phyloP scores from a whole-genome alignment of 805 yeast species.

The Zygosaccharomyces pseudorouxii region DNA sequence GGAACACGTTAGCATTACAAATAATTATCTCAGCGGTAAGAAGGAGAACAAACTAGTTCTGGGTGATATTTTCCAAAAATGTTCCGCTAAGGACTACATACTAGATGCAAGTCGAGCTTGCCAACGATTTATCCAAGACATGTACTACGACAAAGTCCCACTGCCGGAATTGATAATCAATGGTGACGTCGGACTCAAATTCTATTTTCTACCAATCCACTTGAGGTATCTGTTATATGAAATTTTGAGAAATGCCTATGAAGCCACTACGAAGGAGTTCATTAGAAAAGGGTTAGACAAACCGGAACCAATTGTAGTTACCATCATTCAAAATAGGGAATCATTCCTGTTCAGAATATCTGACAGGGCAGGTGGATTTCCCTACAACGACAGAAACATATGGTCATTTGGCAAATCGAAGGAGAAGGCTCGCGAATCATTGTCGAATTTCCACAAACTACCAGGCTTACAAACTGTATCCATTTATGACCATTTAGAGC shows the following conservation, averaged over 20 bases:
- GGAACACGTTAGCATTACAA: slow-evolving; percentile 79
- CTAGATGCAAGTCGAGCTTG: slow-evolving; percentile 49
- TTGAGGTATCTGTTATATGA: slow-evolving; percentile 84
- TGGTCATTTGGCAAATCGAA: slow-evolving; percentile 87
- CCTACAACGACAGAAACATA: slow-evolving; percentile 47
- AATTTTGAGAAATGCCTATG: slow-evolving; percentile 76
- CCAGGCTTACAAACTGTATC: slow-evolving; percentile 52
- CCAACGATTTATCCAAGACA: slow-evolving; percentile 47
- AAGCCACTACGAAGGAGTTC: slow-evolving; percentile 63
- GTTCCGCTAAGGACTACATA: slow-evolving; percentile 68
- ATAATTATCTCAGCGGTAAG: slow-evolving; percentile 48
- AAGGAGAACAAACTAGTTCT: slow-evolving; percentile 43
- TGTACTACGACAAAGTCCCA: slow-evolving; percentile 47
- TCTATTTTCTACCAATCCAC: slow-evolving; percentile 84
- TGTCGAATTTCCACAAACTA: slow-evolving; percentile 61
- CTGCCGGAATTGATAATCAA: slow-evolving; percentile 76
- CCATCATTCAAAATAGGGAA: slow-evolving; percentile 61
- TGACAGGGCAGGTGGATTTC: slow-evolving; percentile 89
- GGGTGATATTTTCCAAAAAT: slow-evolving; percentile 80
- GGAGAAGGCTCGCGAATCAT: slow-evolving; percentile 50
- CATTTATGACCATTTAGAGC: slow-evolving; percentile 29
- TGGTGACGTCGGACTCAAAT: slow-evolving; percentile 61
- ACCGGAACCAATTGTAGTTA: slow-evolving; percentile 73
- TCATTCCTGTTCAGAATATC: slow-evolving; percentile 72
- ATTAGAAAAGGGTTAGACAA: slow-evolving; percentile 36